Evolutionary conservation across 495 filamentous ascomycete genomes (phyloP).

Genomic region (Penicillium paradoxum): DNA sequence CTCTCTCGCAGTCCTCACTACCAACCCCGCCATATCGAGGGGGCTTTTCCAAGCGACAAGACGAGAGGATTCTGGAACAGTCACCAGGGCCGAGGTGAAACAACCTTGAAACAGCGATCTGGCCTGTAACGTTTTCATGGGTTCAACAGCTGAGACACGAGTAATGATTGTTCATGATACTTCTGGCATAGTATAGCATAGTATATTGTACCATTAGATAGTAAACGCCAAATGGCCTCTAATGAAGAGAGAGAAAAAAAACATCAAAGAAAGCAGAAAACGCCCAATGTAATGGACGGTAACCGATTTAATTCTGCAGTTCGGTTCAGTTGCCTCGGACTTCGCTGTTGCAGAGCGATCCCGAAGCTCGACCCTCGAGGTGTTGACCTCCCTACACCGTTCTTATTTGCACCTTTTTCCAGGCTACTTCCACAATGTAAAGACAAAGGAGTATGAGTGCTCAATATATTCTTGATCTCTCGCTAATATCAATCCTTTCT

Average conservation of each 20-base stretch:
- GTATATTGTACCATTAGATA: not conserved
- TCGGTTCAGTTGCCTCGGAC: constrained; percentile 5
- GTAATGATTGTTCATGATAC: constrained; percentile 3
- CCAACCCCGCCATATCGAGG: not conserved
- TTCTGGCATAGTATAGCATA: not conserved
- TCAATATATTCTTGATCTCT: too few relatives aligned
- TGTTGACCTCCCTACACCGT: too few relatives aligned
- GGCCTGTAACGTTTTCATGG: not conserved
- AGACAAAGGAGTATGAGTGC: too few relatives aligned
- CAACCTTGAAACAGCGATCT: not conserved
- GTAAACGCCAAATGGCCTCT: not conserved
- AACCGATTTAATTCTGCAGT: not conserved
- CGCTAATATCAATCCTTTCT: not conserved
- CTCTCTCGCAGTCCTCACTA: too few relatives aligned
- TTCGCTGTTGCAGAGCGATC: not conserved
- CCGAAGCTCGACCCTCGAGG: not conserved
- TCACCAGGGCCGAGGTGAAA: too few relatives aligned
- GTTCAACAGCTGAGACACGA: not conserved
- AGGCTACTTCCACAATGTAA: not conserved
- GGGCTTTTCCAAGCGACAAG: too few relatives aligned
- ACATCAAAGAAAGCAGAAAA: not conserved
- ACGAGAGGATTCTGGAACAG: too few relatives aligned
- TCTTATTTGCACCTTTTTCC: too few relatives aligned
- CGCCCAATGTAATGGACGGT: not conserved
- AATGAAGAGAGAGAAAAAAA: not conserved